phyloP scores from a whole-genome alignment of 352 stramenopile genomes.

The Globisporangium echinulatum region DNA sequence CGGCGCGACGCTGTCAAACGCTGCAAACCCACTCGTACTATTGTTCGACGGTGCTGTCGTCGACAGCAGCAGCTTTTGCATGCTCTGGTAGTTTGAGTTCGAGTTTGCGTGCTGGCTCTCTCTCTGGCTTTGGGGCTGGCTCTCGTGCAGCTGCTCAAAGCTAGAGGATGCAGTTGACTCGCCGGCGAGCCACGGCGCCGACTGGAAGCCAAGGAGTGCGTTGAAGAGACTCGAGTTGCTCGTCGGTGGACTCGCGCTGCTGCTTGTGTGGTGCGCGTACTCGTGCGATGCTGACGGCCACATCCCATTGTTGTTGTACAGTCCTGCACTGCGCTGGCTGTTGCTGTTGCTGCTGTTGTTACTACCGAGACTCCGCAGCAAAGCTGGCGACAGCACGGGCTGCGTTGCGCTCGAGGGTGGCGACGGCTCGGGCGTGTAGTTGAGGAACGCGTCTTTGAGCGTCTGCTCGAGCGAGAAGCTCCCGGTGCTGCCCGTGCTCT shows the following conservation, averaged over 20 bases:
- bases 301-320: no score
- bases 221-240: constrained; percentile 9
- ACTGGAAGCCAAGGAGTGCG: constrained; percentile 9
- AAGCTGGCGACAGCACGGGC: background rate
- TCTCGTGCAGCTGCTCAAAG: background rate
- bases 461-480: constrained; percentile 13
- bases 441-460: constrained; percentile 24
- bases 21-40: background rate
- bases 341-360: background rate
- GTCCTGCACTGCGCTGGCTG: background rate
- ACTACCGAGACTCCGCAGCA: background rate
- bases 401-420: background rate
- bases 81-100: background rate
- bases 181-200: background rate
- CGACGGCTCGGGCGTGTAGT: constrained; percentile 16
- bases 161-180: background rate
- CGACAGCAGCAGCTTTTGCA: constrained; percentile 7
- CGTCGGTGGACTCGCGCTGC: background rate
- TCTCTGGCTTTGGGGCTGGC: background rate
- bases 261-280: constrained; percentile 2
- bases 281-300: background rate
- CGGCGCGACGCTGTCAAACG: background rate
- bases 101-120: no score
- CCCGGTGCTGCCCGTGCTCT: constrained; percentile 9
- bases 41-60: background rate